phyloP scores from a whole-genome alignment of 176 grass and related monocot species.

The Phoenix roebelenii region DNA sequence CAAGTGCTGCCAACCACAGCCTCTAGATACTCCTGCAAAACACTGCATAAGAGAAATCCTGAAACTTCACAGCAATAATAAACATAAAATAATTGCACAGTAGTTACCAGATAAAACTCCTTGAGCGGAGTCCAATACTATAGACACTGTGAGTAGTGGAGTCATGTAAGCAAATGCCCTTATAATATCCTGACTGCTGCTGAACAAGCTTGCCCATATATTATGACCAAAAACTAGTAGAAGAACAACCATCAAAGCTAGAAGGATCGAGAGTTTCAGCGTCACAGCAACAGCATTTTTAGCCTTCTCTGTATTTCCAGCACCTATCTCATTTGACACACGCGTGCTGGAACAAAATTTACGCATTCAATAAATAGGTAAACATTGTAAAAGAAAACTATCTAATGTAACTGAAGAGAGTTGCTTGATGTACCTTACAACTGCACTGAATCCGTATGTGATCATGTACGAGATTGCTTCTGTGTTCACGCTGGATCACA shows the following conservation, averaged over 20 bases:
- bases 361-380: too few relatives aligned
- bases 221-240: conserved; percentile 44
- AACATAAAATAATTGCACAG: too few relatives aligned
- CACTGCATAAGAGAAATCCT: neutral
- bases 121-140: conserved; percentile 75
- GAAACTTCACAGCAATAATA: too few relatives aligned
- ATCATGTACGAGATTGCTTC: conserved; percentile 37
- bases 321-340: conserved; percentile 88
- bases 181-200: conserved; percentile 41
- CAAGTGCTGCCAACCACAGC: conserved; percentile 92
- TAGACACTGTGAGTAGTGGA: conserved; percentile 46
- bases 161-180: conserved; percentile 48
- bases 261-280: conserved; percentile 64
- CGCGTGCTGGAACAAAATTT: conserved; percentile 20
- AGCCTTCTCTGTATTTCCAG: conserved; percentile 44
- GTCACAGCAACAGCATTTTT: conserved; percentile 65
- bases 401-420: neutral
- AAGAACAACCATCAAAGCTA: conserved; percentile 37
- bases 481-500: too few relatives aligned
- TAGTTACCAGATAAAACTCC: conserved; percentile 56
- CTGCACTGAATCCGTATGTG: conserved; percentile 81
- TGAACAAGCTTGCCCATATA: conserved; percentile 69
- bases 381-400: too few relatives aligned
- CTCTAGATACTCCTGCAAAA: conserved; percentile 60
- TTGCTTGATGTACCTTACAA: conserved; percentile 42